Evolutionary conservation across 2,329 filamentous ascomycete species (phyloP).

Genomic region (Phyllosticta citrichinensis): DNA sequence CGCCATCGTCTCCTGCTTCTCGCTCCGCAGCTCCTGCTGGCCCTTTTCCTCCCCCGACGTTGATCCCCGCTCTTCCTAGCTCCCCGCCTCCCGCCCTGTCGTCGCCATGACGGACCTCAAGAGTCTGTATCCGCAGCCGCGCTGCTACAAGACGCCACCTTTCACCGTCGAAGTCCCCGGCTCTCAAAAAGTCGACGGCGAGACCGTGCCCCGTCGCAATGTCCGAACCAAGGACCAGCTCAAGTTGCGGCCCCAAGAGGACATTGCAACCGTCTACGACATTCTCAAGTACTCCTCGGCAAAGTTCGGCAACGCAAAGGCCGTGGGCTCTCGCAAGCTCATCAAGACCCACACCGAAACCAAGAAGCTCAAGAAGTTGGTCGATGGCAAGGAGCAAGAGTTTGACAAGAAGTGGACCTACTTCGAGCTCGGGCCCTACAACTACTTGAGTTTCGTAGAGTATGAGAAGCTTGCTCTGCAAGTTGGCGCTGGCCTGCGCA

Average conservation of each 20-base stretch:
- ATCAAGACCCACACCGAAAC: conserved; percentile 71
- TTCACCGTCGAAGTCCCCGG: conserved; percentile 66
- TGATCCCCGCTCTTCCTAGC: neutral
- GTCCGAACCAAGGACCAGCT: conserved; percentile 61
- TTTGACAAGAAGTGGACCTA: conserved; percentile 88
- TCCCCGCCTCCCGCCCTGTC: conserved; percentile 7
- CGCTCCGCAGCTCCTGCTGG: neutral
- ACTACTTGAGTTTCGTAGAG: conserved; percentile 68
- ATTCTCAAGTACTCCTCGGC: conserved; percentile 60
- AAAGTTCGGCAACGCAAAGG: conserved; percentile 44
- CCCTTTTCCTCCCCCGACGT: neutral
- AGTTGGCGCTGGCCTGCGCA: conserved; percentile 62
- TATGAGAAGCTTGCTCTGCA: conserved; percentile 62
- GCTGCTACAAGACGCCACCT: conserved; percentile 52
- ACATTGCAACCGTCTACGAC: conserved; percentile 68
- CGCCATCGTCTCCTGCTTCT: neutral
- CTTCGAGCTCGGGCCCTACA: conserved; percentile 72
- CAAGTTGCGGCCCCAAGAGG: conserved; percentile 53
- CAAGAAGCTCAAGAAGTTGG: conserved; percentile 81
- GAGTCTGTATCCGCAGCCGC: conserved; percentile 38
- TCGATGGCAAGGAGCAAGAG: conserved; percentile 69
- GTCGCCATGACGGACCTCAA: conserved; percentile 34
- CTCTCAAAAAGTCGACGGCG: conserved; percentile 59
- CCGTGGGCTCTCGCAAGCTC: conserved; percentile 58
- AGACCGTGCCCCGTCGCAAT: conserved; percentile 75